Conservation (phyloP, 306 rosid species). For the Calophaca sinica region DNA sequence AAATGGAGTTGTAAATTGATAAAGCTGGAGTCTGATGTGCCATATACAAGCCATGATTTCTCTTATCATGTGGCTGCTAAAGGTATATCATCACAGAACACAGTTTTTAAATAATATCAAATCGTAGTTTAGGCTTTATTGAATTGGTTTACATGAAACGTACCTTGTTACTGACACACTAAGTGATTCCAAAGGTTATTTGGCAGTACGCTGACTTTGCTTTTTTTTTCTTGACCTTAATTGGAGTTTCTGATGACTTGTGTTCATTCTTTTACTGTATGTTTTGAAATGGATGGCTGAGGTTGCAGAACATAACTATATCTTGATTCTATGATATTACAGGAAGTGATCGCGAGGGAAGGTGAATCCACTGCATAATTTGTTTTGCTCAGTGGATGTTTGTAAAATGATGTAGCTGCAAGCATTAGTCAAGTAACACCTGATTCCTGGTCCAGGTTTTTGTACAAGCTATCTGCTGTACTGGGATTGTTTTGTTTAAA, state of each 20-base stretch:
- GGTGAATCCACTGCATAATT: constrained; percentile 51
- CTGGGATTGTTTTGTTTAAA: constrained; percentile 22
- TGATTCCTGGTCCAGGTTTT: constrained; percentile 39
- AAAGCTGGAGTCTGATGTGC: constrained; percentile 15
- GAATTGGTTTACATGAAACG: not conserved
- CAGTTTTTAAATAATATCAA: not conserved
- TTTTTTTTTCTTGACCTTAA: not conserved
- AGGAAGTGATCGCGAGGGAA: constrained; percentile 54
- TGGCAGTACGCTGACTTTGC: not conserved
- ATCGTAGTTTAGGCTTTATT: not conserved
- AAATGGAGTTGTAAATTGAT: constrained; percentile 1
- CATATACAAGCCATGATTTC: constrained; percentile 19
- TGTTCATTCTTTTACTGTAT: constrained; percentile 15
- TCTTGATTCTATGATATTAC: constrained; percentile 37
- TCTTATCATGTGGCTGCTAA: not conserved
- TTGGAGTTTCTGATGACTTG: constrained; percentile 4
- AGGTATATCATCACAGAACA: not conserved
- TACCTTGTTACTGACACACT: not conserved
- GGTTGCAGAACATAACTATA: constrained; percentile 31
- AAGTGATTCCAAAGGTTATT: constrained; percentile 4
- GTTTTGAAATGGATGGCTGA: constrained; percentile 20
- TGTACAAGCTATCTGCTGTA: constrained; percentile 41
- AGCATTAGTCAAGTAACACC: constrained; percentile 29
- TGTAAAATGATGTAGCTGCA: constrained; percentile 43
- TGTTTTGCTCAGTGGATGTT: constrained; percentile 32